Base-by-base conservation (phyloP, 805 yeast genomes). In the Sugiyamaella lignohabitans region DNA sequence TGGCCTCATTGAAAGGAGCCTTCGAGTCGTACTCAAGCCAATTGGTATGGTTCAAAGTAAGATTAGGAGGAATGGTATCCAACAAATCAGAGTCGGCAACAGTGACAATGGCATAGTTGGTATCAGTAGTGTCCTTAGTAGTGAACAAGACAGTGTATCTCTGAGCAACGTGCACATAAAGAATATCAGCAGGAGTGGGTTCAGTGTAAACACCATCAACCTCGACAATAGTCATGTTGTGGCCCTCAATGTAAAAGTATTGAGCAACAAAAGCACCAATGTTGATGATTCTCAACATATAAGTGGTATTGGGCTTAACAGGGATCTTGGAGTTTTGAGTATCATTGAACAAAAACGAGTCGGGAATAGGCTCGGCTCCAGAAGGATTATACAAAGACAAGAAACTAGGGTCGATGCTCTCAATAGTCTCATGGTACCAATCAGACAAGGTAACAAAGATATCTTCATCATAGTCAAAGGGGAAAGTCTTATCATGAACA, bases 351-450 rank as follows among this genome's bases (percentile, higher is more conserved):
- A 93, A 74, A 56, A 84, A 66, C 62, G 75, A 72, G 55, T 85
- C 84, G 5, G 98, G 98, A 56, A 93, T 81, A 43, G 98, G 98
- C 70, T 93, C 98, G 38, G 98, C 96, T 61, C 98, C 98, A 6
- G 96, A 87, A 49, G 98, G 98, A 67, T 93, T 93, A 71, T 73
- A 80, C 52, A 81, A 63, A 54, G 69, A 77, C 71, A 88, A 62
- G 70, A 93, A 89, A 32, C 57, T 49, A 16, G 73, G 69, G 18
- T 63, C 55, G 53, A 72, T 68, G 55, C 84, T 70, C 34, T 66
- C 77, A 27, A 82, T 72, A 43, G 66, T 64, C 40, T 74, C 73
- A 63, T 87, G 96, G 70, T 93, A 93, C 95, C 96, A 89, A 60
- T 93, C 98, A 41, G 84, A 71, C 38, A 93, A 57, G 5, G 84